These are phyloP conservation scores for thale cress (Arabidopsis thaliana) DNA, from an alignment of 345 rosid genomes.

Conservation along the genomic window TAIR10.1 NC_003071.7:8763501-8764000, in stretches of 20 bases:
- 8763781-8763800: too few relatives aligned
- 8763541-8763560: background rate
- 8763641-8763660: constrained; percentile 4
- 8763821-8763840: too few relatives aligned
- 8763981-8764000: background rate
- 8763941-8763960: too few relatives aligned
- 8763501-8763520: background rate
- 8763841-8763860: too few relatives aligned
- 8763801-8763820: too few relatives aligned
- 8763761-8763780: too few relatives aligned
- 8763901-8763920: too few relatives aligned
- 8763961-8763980: background rate
- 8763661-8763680: constrained; percentile 19
- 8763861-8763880: too few relatives aligned
- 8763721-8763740: background rate
- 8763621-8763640: constrained; percentile 14
- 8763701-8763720: background rate
- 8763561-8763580: constrained; percentile 3
- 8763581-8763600: constrained; percentile 27
- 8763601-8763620: background rate
- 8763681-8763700: background rate
- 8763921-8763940: too few relatives aligned
- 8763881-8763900: too few relatives aligned
- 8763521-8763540: background rate
- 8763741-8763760: too few relatives aligned